Evolutionary conservation across 192 early-diverging fungal genomes (phyloP).

Genomic region (Diversispora epigaea): DNA sequence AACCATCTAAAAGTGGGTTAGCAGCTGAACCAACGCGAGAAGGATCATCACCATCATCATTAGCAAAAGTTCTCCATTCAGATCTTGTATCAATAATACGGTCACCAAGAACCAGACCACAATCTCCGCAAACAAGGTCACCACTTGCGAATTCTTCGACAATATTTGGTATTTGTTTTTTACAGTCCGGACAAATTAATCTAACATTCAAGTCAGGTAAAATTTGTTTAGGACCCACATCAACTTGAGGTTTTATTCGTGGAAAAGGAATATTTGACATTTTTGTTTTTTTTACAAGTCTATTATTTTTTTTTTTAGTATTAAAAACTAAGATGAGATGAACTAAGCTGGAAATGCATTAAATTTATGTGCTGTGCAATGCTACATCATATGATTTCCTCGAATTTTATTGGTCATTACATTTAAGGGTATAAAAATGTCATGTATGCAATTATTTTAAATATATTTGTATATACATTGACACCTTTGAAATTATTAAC

Average conservation of each 20-base stretch:
- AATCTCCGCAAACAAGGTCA: slow-evolving; percentile 90
- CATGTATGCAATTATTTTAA: no score
- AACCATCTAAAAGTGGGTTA: slow-evolving; percentile 75
- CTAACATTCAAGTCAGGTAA: slow-evolving; percentile 28
- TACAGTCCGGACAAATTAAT: slow-evolving; percentile 74
- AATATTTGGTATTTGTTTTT: slow-evolving; percentile 74
- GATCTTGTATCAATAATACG: slow-evolving; percentile 91
- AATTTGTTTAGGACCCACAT: slow-evolving; percentile 20
- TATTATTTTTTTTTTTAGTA: no score
- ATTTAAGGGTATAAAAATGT: no score
- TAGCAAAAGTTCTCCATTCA: slow-evolving; percentile 96
- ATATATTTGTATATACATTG: no score
- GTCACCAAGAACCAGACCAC: slow-evolving; percentile 83
- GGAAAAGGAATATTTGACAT: slow-evolving; percentile 34
- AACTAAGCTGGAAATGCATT: no score
- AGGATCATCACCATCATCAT: slow-evolving; percentile 88
- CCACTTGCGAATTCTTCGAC: slow-evolving; percentile 89
- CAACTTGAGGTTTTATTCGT: slow-evolving; percentile 16
- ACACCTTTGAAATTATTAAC: no score
- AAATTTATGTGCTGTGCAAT: no score
- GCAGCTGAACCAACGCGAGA: slow-evolving; percentile 83
- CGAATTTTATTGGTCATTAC: no score
- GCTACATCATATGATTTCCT: no score
- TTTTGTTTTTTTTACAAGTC: background rate
- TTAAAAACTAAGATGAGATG: no score